Evolutionary conservation across 495 filamentous ascomycete species (phyloP), one percentile per base, ranked within the genome.

Genomic region (Amniculicola lignicola): DNA sequence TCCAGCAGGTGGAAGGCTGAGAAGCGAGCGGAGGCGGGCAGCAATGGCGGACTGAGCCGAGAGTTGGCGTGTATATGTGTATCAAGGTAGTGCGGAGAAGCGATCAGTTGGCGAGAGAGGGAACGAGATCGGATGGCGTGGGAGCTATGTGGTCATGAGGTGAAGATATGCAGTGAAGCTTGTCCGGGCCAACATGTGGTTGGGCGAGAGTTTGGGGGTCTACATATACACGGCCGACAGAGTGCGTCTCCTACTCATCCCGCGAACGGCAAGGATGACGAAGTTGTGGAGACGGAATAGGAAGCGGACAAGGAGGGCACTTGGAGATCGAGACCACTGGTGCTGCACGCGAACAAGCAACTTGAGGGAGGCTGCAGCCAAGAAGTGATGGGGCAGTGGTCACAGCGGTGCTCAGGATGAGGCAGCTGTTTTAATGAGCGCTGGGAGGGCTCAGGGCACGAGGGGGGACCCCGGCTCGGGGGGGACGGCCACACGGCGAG

Each of bases 91-190:
- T 57, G 52, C 33, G 54, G 41, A 58, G 60, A 54, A 54, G 45
- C 42, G 46, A 39, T 45, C 44, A 41, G 59, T 57, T 29, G 46
- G 28, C 38, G 37, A 49, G 10, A 36, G 36, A 43, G 22, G 45
- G 41, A 43, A 54, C 29, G 33, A 46, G 40, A 53, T 52, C 42
- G 41, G 49, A 49, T 29, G 51, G 61, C 56, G 61, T 60, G 61
- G 56, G 61, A 64, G 55, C 40, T 44, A 55, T 44, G 33, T 55
- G 61, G 56, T 60, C 56, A 64, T 60, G 57, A 59, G 57, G 61
- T 51, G 46, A 59, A 56, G 55, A 63, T 59, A 53, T 63, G 61
- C 61, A 59, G 19, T 43, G 43, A 28, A 36, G 39, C 52, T 57
- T 52, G 45, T 40, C 28, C 22, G 53, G 40, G 37, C 37, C 53